Evolutionary conservation across 352 stramenopile species (phyloP).

Genomic region (Phytophthora quininea): DNA sequence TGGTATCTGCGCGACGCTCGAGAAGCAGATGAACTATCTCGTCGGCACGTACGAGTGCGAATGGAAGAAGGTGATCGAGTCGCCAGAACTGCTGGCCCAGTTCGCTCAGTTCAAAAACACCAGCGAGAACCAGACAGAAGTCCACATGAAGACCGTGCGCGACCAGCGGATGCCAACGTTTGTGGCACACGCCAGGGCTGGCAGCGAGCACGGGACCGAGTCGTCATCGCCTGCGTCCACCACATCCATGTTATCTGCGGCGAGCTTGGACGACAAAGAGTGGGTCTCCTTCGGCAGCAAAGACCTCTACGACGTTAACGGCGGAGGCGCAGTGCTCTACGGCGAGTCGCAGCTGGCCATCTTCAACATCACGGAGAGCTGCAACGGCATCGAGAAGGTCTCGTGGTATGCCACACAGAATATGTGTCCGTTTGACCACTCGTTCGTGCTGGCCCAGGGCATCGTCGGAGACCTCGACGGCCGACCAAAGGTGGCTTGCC

Average conservation of each 20-base stretch:
- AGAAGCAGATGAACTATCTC: constrained; percentile 88
- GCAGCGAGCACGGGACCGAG: constrained; percentile 43
- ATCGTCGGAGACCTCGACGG: constrained; percentile 86
- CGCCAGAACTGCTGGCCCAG: constrained; percentile 73
- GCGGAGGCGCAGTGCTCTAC: constrained; percentile 88
- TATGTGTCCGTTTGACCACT: constrained; percentile 93
- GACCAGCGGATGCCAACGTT: constrained; percentile 84
- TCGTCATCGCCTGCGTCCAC: constrained; percentile 50
- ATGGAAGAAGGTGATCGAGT: constrained; percentile 92
- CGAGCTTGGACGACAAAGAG: constrained; percentile 30
- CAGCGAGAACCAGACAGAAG: constrained; percentile 65
- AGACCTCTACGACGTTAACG: constrained; percentile 80
- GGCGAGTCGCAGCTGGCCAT: constrained; percentile 91
- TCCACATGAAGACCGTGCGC: constrained; percentile 72
- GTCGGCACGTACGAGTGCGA: constrained; percentile 95
- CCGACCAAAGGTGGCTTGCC: constrained; percentile 89
- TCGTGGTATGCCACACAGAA: constrained; percentile 94
- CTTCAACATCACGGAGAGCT: constrained; percentile 84
- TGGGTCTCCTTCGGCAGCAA: constrained; percentile 85
- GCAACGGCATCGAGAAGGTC: constrained; percentile 62
- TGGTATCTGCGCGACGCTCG: constrained; percentile 77
- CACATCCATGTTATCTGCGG: constrained; percentile 17
- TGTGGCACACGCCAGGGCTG: constrained; percentile 52
- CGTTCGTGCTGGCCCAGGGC: constrained; percentile 92
- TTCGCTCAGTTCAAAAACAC: constrained; percentile 94